A percentile compares a stretch with the other conserved stretches of the same genome.
phyloP scores from a whole-genome alignment of 129 eudicot genomes.

The Solidago caesia region DNA sequence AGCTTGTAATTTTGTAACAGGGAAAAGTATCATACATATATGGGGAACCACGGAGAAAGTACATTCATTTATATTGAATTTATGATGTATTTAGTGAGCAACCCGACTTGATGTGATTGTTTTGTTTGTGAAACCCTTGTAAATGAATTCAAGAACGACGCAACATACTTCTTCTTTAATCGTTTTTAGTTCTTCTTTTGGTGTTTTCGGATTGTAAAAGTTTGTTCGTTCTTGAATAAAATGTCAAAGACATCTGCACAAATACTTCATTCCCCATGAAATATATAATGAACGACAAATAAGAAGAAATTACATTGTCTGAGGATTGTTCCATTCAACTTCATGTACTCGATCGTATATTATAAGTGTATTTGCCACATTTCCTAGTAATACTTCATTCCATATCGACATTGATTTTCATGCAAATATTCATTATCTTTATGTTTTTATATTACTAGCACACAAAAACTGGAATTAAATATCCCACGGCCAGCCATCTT shows the following conservation, averaged over 20 bases:
- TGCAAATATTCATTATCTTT: too few species aligned
- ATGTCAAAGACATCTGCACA: background rate
- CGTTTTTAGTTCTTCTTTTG: conserved; percentile 10
- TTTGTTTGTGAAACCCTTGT: conserved; percentile 28
- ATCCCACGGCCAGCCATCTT: too few species aligned
- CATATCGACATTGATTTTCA: too few species aligned
- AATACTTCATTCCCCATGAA: background rate
- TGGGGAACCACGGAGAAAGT: conserved; percentile 34
- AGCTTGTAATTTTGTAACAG: conserved; percentile 46
- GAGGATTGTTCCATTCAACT: background rate
- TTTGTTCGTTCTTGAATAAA: background rate
- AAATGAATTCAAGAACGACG: conserved; percentile 31
- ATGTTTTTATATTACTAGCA: too few species aligned
- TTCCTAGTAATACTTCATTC: too few species aligned
- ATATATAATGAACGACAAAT: background rate
- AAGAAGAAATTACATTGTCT: background rate
- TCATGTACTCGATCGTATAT: too few species aligned
- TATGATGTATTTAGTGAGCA: conserved; percentile 40
- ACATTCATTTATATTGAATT: conserved; percentile 25
- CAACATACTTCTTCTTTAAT: conserved; percentile 12
- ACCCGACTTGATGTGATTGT: conserved; percentile 29
- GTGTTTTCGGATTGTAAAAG: conserved; percentile 11
- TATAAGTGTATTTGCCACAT: too few species aligned
- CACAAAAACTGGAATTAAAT: too few species aligned
- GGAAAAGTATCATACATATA: conserved; percentile 30